phyloP scores from a whole-genome alignment of 352 stramenopile genomes.

The Pythium graminicola region DNA sequence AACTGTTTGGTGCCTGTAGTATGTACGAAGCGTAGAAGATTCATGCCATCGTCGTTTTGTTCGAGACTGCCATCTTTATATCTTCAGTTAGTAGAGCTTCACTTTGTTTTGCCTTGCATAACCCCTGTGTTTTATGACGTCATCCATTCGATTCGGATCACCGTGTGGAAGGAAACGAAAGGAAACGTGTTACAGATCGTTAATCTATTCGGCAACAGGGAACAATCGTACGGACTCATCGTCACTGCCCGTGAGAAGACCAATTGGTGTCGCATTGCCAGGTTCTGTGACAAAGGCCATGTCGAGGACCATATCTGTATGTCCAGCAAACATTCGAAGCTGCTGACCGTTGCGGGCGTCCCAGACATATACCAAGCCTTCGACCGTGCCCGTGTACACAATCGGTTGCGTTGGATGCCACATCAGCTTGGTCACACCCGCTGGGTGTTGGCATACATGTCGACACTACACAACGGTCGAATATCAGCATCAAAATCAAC shows the following conservation, averaged over 20 bases:
- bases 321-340: constrained; percentile 69
- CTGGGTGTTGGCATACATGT: constrained; percentile 81
- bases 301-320: constrained; percentile 91
- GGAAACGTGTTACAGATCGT: constrained; percentile 12
- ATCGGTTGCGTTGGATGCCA: constrained; percentile 86
- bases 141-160: background rate
- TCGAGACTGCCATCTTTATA: constrained; percentile 24
- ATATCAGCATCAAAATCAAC: too few species aligned
- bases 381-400: constrained; percentile 84
- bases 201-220: constrained; percentile 38
- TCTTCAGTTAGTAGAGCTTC: constrained; percentile 27
- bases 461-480: constrained; percentile 59
- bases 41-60: constrained; percentile 15
- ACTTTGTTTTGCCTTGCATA: constrained; percentile 11
- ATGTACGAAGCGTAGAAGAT: constrained; percentile 77
- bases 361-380: constrained; percentile 88
- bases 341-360: constrained; percentile 83
- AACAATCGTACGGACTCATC: constrained; percentile 82
- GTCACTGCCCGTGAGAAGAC: constrained; percentile 74
- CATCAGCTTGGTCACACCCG: constrained; percentile 86
- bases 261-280: constrained; percentile 32
- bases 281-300: constrained; percentile 66
- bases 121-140: background rate
- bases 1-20: constrained; percentile 25
- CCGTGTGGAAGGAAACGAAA: background rate